phyloP scores from a whole-genome alignment of 805 yeast genomes.

The Candida schatavii region DNA sequence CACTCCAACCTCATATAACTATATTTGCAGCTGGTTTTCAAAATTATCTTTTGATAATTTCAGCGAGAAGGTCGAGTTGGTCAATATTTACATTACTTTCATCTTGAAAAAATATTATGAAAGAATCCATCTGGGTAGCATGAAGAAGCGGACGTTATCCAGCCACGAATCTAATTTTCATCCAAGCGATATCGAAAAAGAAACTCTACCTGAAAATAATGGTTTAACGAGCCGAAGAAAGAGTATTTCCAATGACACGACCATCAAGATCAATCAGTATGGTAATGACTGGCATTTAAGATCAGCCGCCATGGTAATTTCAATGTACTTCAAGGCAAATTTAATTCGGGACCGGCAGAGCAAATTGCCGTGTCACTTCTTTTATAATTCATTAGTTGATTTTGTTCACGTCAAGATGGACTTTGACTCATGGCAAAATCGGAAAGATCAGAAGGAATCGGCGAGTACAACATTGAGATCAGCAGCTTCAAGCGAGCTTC shows the following conservation, averaged over 20 bases:
- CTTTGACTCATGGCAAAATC: constrained; percentile 76
- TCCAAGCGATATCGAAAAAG: constrained; percentile 1
- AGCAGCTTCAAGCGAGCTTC: constrained; percentile 9
- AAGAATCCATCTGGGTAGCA: constrained; percentile 8
- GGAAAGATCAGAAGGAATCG: constrained; percentile 14
- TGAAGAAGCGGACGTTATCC: background rate
- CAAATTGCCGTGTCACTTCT: constrained; percentile 37
- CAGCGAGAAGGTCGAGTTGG: constrained; percentile 54
- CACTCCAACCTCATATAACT: constrained; percentile 31
- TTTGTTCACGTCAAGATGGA: constrained; percentile 73
- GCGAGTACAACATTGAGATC: constrained; percentile 6
- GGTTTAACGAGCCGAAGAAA: background rate
- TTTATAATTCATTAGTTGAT: constrained; percentile 82
- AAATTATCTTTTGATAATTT: constrained; percentile 44
- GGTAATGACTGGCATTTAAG: constrained; percentile 80
- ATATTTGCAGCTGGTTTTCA: constrained; percentile 57
- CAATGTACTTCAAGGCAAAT: constrained; percentile 56
- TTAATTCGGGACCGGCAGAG: constrained; percentile 19
- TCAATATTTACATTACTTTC: constrained; percentile 77
- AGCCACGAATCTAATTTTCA: constrained; percentile 8
- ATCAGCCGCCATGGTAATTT: constrained; percentile 60
- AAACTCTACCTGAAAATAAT: background rate
- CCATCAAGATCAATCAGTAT: constrained; percentile 56
- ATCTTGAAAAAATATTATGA: constrained; percentile 58
- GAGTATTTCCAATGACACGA: constrained; percentile 15